Evolutionary conservation across 805 yeast species (phyloP).

Genomic region (Clavispora phyllophila): DNA sequence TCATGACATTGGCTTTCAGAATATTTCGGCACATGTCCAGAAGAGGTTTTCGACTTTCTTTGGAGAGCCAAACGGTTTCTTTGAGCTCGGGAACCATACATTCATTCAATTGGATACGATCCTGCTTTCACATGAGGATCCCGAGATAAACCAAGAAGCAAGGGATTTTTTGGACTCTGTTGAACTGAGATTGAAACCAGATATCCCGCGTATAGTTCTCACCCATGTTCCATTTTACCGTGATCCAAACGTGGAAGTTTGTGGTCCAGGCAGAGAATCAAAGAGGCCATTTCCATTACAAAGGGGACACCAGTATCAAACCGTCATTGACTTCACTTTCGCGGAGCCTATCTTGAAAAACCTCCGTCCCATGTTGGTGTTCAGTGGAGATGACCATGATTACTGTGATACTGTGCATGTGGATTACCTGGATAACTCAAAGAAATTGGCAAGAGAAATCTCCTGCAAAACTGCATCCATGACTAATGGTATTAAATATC

Average conservation of each 20-base stretch:
- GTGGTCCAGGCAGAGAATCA: constrained; percentile 79
- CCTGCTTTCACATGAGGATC: constrained; percentile 59
- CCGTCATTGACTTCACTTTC: constrained; percentile 64
- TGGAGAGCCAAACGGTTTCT: constrained; percentile 60
- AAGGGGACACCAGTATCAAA: constrained; percentile 83
- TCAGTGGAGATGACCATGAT: constrained; percentile 97
- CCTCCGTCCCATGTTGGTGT: constrained; percentile 62
- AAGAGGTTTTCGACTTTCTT: constrained; percentile 65
- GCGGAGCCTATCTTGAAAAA: constrained; percentile 53
- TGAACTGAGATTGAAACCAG: constrained; percentile 18
- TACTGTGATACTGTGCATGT: constrained; percentile 75
- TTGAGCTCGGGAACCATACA: constrained; percentile 67
- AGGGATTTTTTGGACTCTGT: constrained; percentile 43
- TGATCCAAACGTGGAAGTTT: constrained; percentile 51
- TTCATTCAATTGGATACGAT: constrained; percentile 75
- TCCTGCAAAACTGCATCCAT: constrained; percentile 87
- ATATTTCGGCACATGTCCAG: constrained; percentile 51
- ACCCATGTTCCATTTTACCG: constrained; percentile 88
- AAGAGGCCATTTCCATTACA: constrained; percentile 57
- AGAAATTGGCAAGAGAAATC: constrained; percentile 55
- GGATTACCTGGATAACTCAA: constrained; percentile 18
- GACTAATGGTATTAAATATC: constrained; percentile 85
- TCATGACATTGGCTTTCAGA: constrained; percentile 94
- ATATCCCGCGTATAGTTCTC: constrained; percentile 61
- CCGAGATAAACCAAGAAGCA: constrained; percentile 45